Conservation (phyloP, 2,329 filamentous ascomycete genomes). For the Arthroderma sp. region DNA sequence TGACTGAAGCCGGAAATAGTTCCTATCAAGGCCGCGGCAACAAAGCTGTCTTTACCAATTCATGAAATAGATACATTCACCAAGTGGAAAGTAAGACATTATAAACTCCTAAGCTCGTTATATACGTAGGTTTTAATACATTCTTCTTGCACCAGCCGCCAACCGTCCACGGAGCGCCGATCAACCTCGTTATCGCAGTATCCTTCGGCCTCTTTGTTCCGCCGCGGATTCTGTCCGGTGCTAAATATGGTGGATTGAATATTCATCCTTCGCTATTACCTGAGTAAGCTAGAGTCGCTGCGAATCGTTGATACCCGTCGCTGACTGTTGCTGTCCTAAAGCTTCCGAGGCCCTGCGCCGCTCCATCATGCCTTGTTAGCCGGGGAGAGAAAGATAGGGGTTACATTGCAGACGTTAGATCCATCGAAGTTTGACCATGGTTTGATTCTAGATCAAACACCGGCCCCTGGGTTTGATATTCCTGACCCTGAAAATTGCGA, state of each 20-base stretch:
- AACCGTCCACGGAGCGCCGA: slow-evolving; percentile 27
- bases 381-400: slow-evolving; percentile 49
- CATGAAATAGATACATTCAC: slow-evolving; percentile 73
- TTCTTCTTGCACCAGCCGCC: slow-evolving; percentile 38
- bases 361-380: slow-evolving; percentile 70
- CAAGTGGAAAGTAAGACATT: slow-evolving; percentile 55
- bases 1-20: slow-evolving; percentile 36
- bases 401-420: slow-evolving; percentile 80
- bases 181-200: slow-evolving; percentile 77
- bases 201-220: slow-evolving; percentile 91
- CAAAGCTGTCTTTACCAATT: slow-evolving; percentile 50
- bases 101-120: background rate
- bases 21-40: slow-evolving; percentile 56
- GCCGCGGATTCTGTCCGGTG: slow-evolving; percentile 52
- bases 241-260: slow-evolving; percentile 79
- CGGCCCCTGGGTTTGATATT: slow-evolving; percentile 37
- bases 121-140: slow-evolving; percentile 10
- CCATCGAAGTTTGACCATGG: slow-evolving; percentile 66
- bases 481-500: slow-evolving; percentile 40
- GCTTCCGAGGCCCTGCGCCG: slow-evolving; percentile 73
- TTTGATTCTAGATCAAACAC: slow-evolving; percentile 57
- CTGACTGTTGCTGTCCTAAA: slow-evolving; percentile 18
- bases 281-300: slow-evolving; percentile 42
- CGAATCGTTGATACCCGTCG: background rate
- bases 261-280: slow-evolving; percentile 86